Base-by-base conservation (phyloP, 768 basidiomycete species). In the Calocybe indica region DNA sequence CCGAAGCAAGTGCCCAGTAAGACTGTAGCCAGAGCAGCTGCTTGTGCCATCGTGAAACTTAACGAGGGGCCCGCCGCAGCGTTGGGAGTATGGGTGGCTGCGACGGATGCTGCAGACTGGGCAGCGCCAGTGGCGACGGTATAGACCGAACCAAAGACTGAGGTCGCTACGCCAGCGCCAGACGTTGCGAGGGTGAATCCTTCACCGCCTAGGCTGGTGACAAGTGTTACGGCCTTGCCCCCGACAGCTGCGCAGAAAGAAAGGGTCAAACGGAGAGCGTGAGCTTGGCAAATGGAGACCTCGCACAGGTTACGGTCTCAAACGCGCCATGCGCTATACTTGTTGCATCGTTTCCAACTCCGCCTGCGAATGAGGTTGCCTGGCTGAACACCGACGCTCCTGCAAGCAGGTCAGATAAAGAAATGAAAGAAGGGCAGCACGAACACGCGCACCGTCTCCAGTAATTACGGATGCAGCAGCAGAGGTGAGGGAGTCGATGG, bases 131-230 rank as follows among this genome's bases (percentile, higher is more conserved):
- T 53, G 22, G 59, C 45, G 9, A 54, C 60, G 34, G 51, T 43
- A 33, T 32, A 43, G 8, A 43, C 42, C 35, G 42, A 43, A 2
- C 42, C 42, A 1, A 30, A 30, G 42, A 43, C 31, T 1, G 42
- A 43, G 11, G 42, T 43, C 12, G 61, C 63, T 10, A 66, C 60
- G n/a, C 51, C 67, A 47, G 56, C 65, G 43, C 62, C 69, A 14
- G 52, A 60, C 1, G 75, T 75, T 1, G 76, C 74, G 14, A 73
- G 68, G 11, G 76, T 81, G 61, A 84, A 63, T 1, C 74, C 83
- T 38, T 70, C 55, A 8, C 83, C 84, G 6, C 81, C 85, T 7
- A 58, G 72, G 37, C 75, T 78, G 11, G 79, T 82, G 29, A 86
- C 62, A 13, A 85, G 58, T 10, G 79, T 86, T 43, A 70, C 63